Conservation (phyloP, 83 land plant genomes). For the Diphasiastrum complanatum region DNA sequence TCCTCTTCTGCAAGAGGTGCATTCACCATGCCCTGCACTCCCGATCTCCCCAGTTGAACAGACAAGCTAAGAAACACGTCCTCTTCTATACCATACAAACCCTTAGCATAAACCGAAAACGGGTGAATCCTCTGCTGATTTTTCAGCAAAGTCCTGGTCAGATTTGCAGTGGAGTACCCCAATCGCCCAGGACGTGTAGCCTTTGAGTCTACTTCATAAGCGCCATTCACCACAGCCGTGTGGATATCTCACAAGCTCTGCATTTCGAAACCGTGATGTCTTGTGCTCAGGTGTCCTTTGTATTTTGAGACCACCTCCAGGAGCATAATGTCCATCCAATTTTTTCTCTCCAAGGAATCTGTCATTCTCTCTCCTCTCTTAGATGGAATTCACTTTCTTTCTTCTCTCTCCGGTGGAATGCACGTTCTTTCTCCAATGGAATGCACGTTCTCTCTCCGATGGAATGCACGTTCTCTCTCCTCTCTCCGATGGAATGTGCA, state of each 20-base stretch:
- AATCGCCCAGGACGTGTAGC: conserved; percentile 1
- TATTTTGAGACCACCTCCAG: too few relatives aligned
- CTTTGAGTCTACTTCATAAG: conserved; percentile 6
- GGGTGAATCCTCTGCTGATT: conserved; percentile 9
- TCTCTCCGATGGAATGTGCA: too few relatives aligned
- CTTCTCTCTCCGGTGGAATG: too few relatives aligned
- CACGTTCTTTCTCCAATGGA: too few relatives aligned
- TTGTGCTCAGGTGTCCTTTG: neutral
- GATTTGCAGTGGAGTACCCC: conserved; percentile 8
- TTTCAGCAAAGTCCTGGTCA: neutral
- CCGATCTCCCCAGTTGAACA: conserved; percentile 5
- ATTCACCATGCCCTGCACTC: neutral
- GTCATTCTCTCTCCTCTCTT: too few relatives aligned
- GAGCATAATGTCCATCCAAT: too few relatives aligned
- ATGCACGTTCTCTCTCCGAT: too few relatives aligned
- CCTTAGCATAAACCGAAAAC: conserved; percentile 5
- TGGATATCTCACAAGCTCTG: neutral
- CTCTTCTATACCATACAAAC: conserved; percentile 9
- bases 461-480: too few relatives aligned
- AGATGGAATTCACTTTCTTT: too few relatives aligned
- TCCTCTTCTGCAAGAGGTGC: conserved; percentile 3
- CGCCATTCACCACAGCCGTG: neutral
- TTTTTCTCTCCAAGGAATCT: too few relatives aligned
- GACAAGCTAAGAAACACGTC: conserved; percentile 9
- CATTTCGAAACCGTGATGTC: neutral